Percentiles rank a stretch among this genome's conserved stretches.
Conservation (phyloP, 805 yeast species). For the Candida pseudoglaebosa region DNA sequence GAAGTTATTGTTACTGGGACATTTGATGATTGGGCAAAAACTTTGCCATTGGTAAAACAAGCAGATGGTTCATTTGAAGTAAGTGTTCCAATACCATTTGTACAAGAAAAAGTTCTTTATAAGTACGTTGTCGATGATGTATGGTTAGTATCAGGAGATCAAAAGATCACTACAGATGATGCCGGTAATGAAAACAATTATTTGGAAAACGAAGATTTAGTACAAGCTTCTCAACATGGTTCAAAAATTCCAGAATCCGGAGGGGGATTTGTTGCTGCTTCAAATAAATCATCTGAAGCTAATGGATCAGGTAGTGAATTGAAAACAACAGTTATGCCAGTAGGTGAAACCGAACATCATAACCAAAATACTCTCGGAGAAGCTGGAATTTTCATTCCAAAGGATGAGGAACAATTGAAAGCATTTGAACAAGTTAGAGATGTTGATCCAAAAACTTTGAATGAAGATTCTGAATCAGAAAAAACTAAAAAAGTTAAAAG, state of each 20-base stretch:
- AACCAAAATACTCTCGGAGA: conserved; percentile 51
- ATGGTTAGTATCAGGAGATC: conserved; percentile 46
- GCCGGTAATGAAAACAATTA: conserved; percentile 52
- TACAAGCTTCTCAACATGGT: conserved; percentile 12
- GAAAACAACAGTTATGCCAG: conserved; percentile 37
- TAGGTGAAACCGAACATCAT: conserved; percentile 19
- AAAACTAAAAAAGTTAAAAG: too few relatives aligned
- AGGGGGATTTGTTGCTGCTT: conserved; percentile 23
- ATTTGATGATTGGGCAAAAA: conserved; percentile 62
- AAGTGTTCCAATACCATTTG: conserved; percentile 50
- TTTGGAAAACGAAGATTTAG: conserved; percentile 35
- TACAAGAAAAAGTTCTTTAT: conserved; percentile 41
- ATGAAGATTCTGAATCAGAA: too few relatives aligned
- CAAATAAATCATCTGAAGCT: conserved; percentile 41
- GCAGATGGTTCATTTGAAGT: conserved; percentile 58
- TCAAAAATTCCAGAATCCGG: conserved; percentile 31
- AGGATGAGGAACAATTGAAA: conserved; percentile 57
- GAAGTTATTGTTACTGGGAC: conserved; percentile 68
- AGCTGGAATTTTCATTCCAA: conserved; percentile 70
- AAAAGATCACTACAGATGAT: conserved; percentile 43
- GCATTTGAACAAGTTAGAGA: conserved; percentile 59
- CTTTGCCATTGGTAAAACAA: conserved; percentile 56
- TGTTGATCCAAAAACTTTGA: conserved; percentile 48
- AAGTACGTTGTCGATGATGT: conserved; percentile 70
- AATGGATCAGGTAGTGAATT: conserved; percentile 46